phyloP scores from a whole-genome alignment of 805 yeast genomes.

The Ogataea thermomethanolica region DNA sequence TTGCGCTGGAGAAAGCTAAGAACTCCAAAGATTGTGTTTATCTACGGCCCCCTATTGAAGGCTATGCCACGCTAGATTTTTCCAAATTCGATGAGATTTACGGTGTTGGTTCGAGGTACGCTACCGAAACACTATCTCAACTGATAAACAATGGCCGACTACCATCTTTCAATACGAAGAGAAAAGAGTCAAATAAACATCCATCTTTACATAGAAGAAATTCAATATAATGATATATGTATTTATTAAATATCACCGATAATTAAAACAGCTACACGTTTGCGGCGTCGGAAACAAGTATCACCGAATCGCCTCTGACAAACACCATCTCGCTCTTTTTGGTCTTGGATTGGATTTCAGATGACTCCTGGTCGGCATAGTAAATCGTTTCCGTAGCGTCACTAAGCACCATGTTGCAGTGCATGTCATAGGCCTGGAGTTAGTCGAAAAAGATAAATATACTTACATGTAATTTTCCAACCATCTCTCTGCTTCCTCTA shows the following conservation, averaged over 20 bases:
- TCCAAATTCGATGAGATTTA: constrained; percentile 88
- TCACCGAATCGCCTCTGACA: constrained; percentile 97
- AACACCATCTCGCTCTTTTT: constrained; percentile 84
- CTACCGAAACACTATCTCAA: constrained; percentile 51
- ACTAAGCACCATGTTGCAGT: constrained; percentile 92
- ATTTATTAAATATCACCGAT: neutral
- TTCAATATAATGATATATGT: constrained; percentile 41
- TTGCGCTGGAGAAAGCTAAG: constrained; percentile 87
- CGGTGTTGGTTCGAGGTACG: constrained; percentile 74
- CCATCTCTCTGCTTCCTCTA: constrained; percentile 90
- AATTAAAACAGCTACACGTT: constrained; percentile 16
- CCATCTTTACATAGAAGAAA: constrained; percentile 52
- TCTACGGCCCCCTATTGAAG: constrained; percentile 90
- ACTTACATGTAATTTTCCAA: constrained; percentile 79
- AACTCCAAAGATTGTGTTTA: constrained; percentile 79
- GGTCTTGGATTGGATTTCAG: constrained; percentile 40
- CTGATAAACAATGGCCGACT: constrained; percentile 51
- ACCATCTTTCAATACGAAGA: constrained; percentile 58
- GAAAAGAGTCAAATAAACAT: constrained; percentile 29
- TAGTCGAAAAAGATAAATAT: constrained; percentile 5
- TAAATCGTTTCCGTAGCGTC: constrained; percentile 86
- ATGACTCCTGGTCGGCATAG: constrained; percentile 47
- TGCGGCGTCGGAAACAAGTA: constrained; percentile 53
- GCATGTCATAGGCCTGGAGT: constrained; percentile 80
- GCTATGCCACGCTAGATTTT: constrained; percentile 88